These are phyloP conservation scores for Zea luxurians DNA, from an alignment of 176 grass and related monocot genomes.

Conservation along the genomic window DNA sequence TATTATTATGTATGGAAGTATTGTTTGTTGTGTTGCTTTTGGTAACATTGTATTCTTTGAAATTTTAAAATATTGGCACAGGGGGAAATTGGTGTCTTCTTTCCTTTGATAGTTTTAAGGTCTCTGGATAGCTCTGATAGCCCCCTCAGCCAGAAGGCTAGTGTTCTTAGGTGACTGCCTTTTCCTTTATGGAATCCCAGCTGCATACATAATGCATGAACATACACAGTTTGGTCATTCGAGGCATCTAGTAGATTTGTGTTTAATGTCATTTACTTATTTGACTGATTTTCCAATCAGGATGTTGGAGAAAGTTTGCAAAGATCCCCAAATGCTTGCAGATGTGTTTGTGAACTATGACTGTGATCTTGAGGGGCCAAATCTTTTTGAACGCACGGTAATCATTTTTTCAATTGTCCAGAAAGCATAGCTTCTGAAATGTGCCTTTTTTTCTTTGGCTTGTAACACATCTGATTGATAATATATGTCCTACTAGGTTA, in stretches of 20 bases:
- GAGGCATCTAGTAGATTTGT: neutral
- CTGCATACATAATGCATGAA: constrained; percentile 3
- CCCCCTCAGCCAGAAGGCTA: constrained; percentile 72
- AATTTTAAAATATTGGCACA: constrained; percentile 43
- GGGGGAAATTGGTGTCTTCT: constrained; percentile 99
- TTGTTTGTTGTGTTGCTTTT: constrained; percentile 38
- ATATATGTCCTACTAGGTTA: constrained; percentile 64
- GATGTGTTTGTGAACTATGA: constrained; percentile 99
- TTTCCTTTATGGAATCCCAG: constrained; percentile 20
- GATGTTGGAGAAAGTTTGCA: constrained; percentile 99
- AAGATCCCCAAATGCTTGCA: constrained; percentile 98
- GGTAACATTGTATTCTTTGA: neutral
- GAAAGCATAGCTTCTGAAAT: constrained; percentile 1
- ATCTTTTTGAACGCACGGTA: constrained; percentile 94
- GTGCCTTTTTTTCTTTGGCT: constrained; percentile 21
- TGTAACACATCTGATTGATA: constrained; percentile 27
- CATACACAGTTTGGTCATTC: neutral
- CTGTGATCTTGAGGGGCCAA: constrained; percentile 97
- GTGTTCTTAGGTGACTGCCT: constrained; percentile 80
- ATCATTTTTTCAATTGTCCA: constrained; percentile 8
- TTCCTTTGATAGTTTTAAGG: constrained; percentile 96
- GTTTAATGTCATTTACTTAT: constrained; percentile 23
- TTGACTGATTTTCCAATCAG: constrained; percentile 52
- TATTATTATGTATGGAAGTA: constrained; percentile 21
- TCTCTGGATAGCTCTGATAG: constrained; percentile 88